Evolutionary conservation across 2,329 filamentous ascomycete genomes (phyloP).

Genomic region (Macrophomina phaseolina): DNA sequence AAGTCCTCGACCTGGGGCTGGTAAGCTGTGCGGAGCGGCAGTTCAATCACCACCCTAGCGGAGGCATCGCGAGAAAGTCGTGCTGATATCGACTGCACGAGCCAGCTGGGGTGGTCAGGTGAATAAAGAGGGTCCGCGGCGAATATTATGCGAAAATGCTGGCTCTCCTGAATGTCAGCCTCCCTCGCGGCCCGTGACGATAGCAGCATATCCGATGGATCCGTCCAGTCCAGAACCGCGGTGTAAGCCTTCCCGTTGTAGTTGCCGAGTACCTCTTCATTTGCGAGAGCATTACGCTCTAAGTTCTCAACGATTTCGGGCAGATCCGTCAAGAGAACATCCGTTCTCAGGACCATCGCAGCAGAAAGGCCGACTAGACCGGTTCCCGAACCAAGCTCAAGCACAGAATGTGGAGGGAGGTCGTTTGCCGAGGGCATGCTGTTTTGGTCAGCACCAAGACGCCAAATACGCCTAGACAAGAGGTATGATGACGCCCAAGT

Average conservation of each 20-base stretch:
- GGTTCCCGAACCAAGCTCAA: slow-evolving; percentile 90
- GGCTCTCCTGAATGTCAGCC: slow-evolving; percentile 14
- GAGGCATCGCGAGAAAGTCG: slow-evolving; percentile 65
- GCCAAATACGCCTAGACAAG: slow-evolving; percentile 72
- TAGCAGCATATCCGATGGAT: slow-evolving; percentile 49
- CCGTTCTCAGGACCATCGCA: slow-evolving; percentile 69
- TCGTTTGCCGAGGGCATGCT: slow-evolving; percentile 27
- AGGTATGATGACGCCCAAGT: slow-evolving; percentile 94
- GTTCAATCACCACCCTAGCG: slow-evolving; percentile 76
- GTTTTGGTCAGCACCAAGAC: slow-evolving; percentile 34
- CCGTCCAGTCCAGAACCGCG: slow-evolving; percentile 75
- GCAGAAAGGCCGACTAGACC: slow-evolving; percentile 89
- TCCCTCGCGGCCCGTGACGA: slow-evolving; percentile 10
- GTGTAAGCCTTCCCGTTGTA: slow-evolving; percentile 65
- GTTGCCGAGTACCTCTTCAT: slow-evolving; percentile 61
- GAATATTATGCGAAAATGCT: slow-evolving; percentile 67
- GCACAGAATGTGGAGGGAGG: slow-evolving; percentile 42
- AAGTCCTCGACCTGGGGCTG: slow-evolving; percentile 70
- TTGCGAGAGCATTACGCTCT: slow-evolving; percentile 71
- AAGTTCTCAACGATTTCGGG: slow-evolving; percentile 85
- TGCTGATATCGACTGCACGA: slow-evolving; percentile 71
- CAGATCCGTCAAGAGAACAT: slow-evolving; percentile 80
- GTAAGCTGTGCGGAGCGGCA: slow-evolving; percentile 77
- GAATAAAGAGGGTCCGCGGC: slow-evolving; percentile 90
- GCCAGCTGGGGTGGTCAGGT: slow-evolving; percentile 75